Percentiles rank a stretch among this genome's conserved stretches.
phyloP scores from a whole-genome alignment of 768 basidiomycete species.

The Podaxis mareebaensis region DNA sequence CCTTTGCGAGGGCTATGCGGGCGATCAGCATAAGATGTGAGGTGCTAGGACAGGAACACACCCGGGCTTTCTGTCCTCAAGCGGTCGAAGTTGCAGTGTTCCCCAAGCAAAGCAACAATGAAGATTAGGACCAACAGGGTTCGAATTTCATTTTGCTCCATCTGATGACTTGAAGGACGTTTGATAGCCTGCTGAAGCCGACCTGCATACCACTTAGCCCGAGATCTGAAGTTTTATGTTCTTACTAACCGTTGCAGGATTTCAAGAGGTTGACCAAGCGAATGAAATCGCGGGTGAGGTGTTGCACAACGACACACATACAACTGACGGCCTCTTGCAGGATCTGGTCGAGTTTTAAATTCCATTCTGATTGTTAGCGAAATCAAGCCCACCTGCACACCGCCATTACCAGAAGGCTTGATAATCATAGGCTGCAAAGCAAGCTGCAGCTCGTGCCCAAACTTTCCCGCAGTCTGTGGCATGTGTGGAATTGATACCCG shows the following conservation, averaged over 20 bases:
- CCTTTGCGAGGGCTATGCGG: constrained; percentile 49
- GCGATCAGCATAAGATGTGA: background rate
- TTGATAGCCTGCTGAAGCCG: constrained; percentile 62
- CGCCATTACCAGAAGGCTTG: constrained; percentile 72
- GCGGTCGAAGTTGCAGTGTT: constrained; percentile 86
- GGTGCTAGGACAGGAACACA: constrained; percentile 33
- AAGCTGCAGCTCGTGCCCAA: constrained; percentile 82
- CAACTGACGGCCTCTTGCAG: constrained; percentile 93
- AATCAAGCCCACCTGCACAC: constrained; percentile 56
- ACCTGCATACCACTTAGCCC: constrained; percentile 33
- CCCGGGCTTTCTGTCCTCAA: constrained; percentile 63
- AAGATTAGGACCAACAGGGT: constrained; percentile 73
- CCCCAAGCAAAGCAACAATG: constrained; percentile 82
- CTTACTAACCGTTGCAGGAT: constrained; percentile 74
- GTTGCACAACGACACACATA: constrained; percentile 80
- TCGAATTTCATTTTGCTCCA: constrained; percentile 50
- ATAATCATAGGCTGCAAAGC: constrained; percentile 90
- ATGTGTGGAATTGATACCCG: constrained; percentile 80
- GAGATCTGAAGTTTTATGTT: constrained; percentile 3
- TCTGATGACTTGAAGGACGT: constrained; percentile 39
- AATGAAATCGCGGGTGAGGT: constrained; percentile 84
- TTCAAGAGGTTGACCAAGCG: constrained; percentile 78
- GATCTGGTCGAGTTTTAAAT: constrained; percentile 46
- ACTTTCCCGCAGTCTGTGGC: constrained; percentile 87
- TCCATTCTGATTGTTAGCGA: background rate